Evolutionary conservation across 805 yeast genomes (phyloP).

Genomic region (Candida ascalaphidarum): DNA sequence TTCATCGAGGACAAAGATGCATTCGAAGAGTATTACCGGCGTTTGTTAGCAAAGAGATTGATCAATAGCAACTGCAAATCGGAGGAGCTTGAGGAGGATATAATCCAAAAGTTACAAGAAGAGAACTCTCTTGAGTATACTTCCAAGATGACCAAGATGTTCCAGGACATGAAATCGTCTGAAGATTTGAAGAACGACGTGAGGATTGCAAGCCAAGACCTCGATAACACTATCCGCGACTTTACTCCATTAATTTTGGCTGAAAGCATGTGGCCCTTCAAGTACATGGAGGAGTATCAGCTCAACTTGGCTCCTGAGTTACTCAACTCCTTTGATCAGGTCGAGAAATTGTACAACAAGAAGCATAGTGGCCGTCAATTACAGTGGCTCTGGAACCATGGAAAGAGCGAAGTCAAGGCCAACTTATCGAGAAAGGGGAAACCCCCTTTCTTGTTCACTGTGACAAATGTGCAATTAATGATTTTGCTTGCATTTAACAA

Average conservation of each 20-base stretch:
- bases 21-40: slow-evolving; percentile 87
- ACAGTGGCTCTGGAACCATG: slow-evolving; percentile 94
- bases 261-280: slow-evolving; percentile 84
- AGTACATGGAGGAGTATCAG: slow-evolving; percentile 29
- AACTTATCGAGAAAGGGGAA: slow-evolving; percentile 73
- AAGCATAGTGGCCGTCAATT: slow-evolving; percentile 84
- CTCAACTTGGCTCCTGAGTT: slow-evolving; percentile 62
- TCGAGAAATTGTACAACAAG: slow-evolving; percentile 58
- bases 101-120: slow-evolving; percentile 78
- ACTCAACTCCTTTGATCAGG: slow-evolving; percentile 51
- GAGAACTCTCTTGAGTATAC: slow-evolving; percentile 92
- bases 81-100: slow-evolving; percentile 75
- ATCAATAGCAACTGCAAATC: slow-evolving; percentile 81
- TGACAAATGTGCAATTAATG: slow-evolving; percentile 81
- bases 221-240: slow-evolving; percentile 31
- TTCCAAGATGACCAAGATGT: slow-evolving; percentile 90
- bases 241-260: slow-evolving; percentile 77
- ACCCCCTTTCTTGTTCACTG: slow-evolving; percentile 73
- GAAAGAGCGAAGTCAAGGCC: slow-evolving; percentile 87
- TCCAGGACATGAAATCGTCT: slow-evolving; percentile 84
- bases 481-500: slow-evolving; percentile 80
- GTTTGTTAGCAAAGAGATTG: slow-evolving; percentile 80
- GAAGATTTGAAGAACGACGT: slow-evolving; percentile 61
- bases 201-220: too few relatives aligned
- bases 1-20: slow-evolving; percentile 92